Conservation (phyloP, 2,329 filamentous ascomycete species). For the Sporothrix dimorphospora region DNA sequence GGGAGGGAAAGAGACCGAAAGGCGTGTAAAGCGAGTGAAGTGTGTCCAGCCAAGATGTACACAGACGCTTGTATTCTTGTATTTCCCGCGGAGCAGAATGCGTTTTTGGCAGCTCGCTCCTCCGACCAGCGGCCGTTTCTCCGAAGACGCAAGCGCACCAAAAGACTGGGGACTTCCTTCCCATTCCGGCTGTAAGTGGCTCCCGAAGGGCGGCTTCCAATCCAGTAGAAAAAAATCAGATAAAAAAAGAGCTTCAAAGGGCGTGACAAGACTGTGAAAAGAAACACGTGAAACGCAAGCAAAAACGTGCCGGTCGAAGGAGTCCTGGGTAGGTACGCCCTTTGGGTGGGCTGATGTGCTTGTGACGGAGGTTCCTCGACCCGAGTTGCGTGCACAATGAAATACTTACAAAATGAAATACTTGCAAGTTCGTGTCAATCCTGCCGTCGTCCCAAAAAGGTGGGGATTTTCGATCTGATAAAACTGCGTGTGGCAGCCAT, state of each 20-base stretch:
- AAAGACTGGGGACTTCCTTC: background rate
- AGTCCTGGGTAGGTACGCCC: background rate
- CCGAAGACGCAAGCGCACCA: conserved; percentile 9
- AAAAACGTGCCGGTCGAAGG: background rate
- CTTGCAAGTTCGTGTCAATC: background rate
- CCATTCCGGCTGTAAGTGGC: conserved; percentile 12
- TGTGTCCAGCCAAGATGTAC: too few relatives aligned
- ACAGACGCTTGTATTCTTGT: background rate
- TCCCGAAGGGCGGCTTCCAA: background rate
- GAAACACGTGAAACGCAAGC: background rate
- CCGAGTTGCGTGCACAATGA: too few relatives aligned
- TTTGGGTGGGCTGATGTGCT: background rate
- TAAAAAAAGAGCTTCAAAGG: background rate
- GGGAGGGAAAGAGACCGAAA: too few relatives aligned
- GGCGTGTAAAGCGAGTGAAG: too few relatives aligned
- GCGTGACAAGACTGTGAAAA: background rate
- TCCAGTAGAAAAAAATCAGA: background rate
- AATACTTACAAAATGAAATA: too few relatives aligned
- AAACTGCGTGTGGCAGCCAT: background rate
- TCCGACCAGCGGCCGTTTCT: conserved; percentile 20
- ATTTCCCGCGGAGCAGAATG: conserved; percentile 23
- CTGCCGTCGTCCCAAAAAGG: background rate
- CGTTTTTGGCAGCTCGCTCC: conserved; percentile 13
- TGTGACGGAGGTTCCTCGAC: background rate
- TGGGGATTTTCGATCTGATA: conserved; percentile 27